Evolutionary conservation across 768 basidiomycete genomes (phyloP).

Genomic region (Jaapia argillacea): DNA sequence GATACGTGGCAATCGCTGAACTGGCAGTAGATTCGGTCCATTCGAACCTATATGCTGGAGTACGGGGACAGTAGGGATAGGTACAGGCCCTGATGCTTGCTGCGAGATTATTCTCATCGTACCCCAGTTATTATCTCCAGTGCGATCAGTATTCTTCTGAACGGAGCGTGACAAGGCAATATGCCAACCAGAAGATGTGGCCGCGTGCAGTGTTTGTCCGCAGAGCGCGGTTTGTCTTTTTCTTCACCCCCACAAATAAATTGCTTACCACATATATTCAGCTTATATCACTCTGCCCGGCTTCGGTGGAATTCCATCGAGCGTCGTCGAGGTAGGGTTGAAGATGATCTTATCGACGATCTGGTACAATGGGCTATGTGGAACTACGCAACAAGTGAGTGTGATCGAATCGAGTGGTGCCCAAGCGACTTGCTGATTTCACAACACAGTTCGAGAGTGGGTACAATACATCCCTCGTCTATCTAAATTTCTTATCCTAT

Average conservation of each 20-base stretch:
- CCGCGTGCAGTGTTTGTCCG: conserved; percentile 63
- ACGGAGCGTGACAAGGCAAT: conserved; percentile 55
- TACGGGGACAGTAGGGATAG: conserved; percentile 64
- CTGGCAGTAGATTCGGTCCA: conserved; percentile 42
- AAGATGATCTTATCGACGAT: conserved; percentile 61
- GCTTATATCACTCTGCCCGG: conserved; percentile 57
- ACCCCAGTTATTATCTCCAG: conserved; percentile 43
- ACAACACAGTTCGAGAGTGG: conserved; percentile 22
- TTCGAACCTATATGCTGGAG: conserved; percentile 63
- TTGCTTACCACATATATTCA: conserved; percentile 12
- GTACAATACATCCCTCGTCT: too few relatives aligned
- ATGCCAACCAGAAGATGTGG: conserved; percentile 66
- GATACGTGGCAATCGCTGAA: not conserved
- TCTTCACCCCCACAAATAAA: not conserved
- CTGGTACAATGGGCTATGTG: conserved; percentile 69
- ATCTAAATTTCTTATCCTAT: conserved; percentile 1
- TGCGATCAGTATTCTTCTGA: conserved; percentile 49
- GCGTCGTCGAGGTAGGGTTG: conserved; percentile 44
- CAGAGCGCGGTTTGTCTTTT: conserved; percentile 42
- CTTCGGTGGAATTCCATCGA: conserved; percentile 70
- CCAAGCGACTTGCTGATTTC: too few relatives aligned
- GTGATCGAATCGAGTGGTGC: too few relatives aligned
- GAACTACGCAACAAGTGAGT: conserved; percentile 49
- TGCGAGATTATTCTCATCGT: not conserved
- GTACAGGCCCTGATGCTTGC: too few relatives aligned